These are phyloP conservation scores for grape (Vitis vinifera) DNA, from an alignment of 164 flowering plant species.

Conservation along the genomic window ASM3070453v1 NC_081821.1:7935501-7936000, in stretches of 20 bases:
- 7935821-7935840: not conserved
- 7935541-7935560: constrained; percentile 90
- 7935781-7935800: not conserved
- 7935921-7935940: not conserved
- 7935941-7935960: not conserved
- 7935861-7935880: not conserved
- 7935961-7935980: not conserved
- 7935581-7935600: constrained; percentile 40
- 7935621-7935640: constrained; percentile 36
- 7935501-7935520: constrained; percentile 76
- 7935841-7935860: not conserved
- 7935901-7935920: not conserved
- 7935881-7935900: not conserved
- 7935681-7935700: constrained; percentile 32
- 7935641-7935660: constrained; percentile 40
- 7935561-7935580: constrained; percentile 65
- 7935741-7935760: not conserved
- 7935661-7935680: constrained; percentile 26
- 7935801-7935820: not conserved
- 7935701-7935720: constrained; percentile 12
- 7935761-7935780: not conserved
- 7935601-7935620: constrained; percentile 33
- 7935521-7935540: constrained; percentile 97
- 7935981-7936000: not conserved
- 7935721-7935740: constrained; percentile 16